Percentiles rank a stretch among this genome's conserved stretches.
These are phyloP conservation scores for Aspergillus caelatus DNA, from an alignment of 2,329 filamentous ascomycete species.

Conservation along the genomic window DNA sequence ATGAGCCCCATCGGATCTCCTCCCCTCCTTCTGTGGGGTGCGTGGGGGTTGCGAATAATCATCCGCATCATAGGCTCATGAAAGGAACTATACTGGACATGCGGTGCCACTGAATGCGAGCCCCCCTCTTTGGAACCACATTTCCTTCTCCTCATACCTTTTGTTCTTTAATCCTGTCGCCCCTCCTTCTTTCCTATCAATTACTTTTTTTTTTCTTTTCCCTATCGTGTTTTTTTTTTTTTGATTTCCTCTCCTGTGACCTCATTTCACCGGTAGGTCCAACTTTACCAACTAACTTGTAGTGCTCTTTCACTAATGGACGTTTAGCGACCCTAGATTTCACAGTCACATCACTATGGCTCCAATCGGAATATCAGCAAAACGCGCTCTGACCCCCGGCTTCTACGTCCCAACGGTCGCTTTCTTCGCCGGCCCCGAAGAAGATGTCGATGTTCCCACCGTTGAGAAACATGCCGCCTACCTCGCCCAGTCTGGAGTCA, in stretches of 20 bases:
- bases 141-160: conserved; percentile 8
- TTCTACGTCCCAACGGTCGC: conserved; percentile 75
- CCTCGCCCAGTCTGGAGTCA: conserved; percentile 71
- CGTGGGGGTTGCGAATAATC: conserved; percentile 11
- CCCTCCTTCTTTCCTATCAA: conserved; percentile 1
- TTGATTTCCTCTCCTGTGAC: neutral
- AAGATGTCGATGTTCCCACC: conserved; percentile 67
- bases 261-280: neutral
- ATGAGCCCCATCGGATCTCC: conserved; percentile 2
- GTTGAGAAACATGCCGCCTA: conserved; percentile 65
- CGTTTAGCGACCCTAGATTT: neutral
- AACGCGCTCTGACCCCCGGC: conserved; percentile 46
- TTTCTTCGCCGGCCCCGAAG: conserved; percentile 67
- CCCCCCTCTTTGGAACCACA: conserved; percentile 8
- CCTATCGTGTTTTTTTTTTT: neutral
- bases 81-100: neutral
- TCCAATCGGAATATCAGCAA: conserved; percentile 23
- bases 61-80: conserved; percentile 2
- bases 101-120: conserved; percentile 1
- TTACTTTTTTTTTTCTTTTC: neutral
- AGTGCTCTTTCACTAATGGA: neutral
- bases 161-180: neutral
- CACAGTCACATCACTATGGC: conserved; percentile 22
- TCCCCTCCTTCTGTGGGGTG: conserved; percentile 16
- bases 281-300: neutral